phyloP scores from a whole-genome alignment of 176 grass and related monocot species.

The Hyparrhenia diplandra region DNA sequence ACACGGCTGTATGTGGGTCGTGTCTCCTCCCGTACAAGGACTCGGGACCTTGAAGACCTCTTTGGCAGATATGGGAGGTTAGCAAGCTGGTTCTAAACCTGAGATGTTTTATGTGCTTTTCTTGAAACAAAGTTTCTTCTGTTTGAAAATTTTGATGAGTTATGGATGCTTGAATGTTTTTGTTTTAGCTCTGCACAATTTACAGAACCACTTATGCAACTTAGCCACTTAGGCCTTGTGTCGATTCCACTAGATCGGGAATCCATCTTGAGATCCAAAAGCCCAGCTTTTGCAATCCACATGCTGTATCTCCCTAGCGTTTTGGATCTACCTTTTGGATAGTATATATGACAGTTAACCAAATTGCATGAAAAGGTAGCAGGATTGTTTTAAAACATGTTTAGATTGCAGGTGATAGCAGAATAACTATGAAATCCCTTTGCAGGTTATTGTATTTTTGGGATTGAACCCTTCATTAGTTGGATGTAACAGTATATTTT shows the following conservation, averaged over 20 bases:
- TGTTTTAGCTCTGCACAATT: neutral
- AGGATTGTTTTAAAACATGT: neutral
- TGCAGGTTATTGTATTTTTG: neutral
- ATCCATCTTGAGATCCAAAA: neutral
- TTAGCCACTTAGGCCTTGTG: neutral
- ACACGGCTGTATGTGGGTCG: constrained; percentile 86
- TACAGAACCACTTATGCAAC: neutral
- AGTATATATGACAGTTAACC: too few relatives aligned
- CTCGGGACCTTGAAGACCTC: constrained; percentile 75
- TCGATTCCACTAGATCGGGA: neutral
- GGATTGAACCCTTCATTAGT: neutral
- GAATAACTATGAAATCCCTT: neutral
- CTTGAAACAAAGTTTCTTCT: neutral
- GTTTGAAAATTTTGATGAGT: neutral
- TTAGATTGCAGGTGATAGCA: neutral
- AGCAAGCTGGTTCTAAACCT: neutral
- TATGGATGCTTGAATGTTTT: neutral
- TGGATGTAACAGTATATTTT: too few relatives aligned
- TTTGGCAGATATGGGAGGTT: constrained; percentile 96
- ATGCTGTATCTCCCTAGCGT: neutral
- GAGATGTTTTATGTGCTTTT: neutral
- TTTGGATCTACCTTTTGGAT: neutral
- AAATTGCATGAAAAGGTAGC: neutral
- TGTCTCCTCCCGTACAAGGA: constrained; percentile 70
- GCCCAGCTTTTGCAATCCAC: neutral